Base-by-base conservation (phyloP, 441 rosid species). In the Manihot esculenta region DNA sequence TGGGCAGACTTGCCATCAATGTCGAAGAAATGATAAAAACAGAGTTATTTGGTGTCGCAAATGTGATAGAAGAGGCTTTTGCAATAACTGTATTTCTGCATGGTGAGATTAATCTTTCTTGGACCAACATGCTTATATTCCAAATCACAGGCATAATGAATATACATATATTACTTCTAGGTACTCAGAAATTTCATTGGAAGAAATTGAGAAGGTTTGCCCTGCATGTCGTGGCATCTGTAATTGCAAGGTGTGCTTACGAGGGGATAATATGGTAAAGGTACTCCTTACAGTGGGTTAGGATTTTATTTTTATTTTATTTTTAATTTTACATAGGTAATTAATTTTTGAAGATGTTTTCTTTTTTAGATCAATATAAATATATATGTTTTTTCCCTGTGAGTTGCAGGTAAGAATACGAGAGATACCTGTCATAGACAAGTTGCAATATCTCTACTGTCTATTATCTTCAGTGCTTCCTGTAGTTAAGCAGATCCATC, bases 151-250 rank as follows among this genome's bases (percentile, higher is more conserved):
- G 69, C 60, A 61, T 65, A 62, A 63, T 67, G 5, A 24, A 35
- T 67, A 63, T 51, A 75, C 70, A 24, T 79, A 64, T 47, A 69
- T 77, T 60, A 18, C 74, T 78, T 70, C 23, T 78, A 92, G 99
- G 91, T 91, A 89, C 80, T 78, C 84, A 0, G 80, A 85, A 51
- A 82, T 85, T 77, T 79, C 93, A 38, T 30, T 75, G 74, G 98
- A 89, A 80, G 98, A 95, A 81, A 78, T 88, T 35, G 92, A 86
- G 87, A 89, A 87, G 85, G 79, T 76, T 66, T 95, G 99, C 78
- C 99, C 99, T 77, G 96, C 85, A 35, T 95, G 99, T 78, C 92
- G 93, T 56, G 98, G 99, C 66, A 80, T 84, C 74, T 95, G 99
- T 82, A 81, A 82, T 81, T 95, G 99, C 84, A 89, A 87, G 86